Base-by-base conservation (phyloP, 495 filamentous ascomycete genomes). In the Trichoderma erinaceum region DNA sequence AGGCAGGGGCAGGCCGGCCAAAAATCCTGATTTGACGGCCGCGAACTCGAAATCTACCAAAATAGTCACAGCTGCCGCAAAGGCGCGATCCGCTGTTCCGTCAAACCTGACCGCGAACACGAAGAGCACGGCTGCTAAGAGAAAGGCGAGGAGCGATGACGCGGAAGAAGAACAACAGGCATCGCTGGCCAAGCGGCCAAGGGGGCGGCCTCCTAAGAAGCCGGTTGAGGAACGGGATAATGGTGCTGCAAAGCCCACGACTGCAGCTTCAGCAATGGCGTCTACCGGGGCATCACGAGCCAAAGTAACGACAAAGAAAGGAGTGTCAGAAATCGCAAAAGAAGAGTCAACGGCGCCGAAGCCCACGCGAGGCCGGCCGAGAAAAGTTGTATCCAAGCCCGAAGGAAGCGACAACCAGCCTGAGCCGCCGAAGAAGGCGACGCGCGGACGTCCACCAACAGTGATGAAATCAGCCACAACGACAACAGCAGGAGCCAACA, bases 1-100 rank as follows among this genome's bases (percentile, higher is more conserved):
- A 68, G 88, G 86, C 66, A 81, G 86, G 69, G 83, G 85, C 61
- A 78, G 85, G 69, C 84, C 82, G 65, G 83, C 85, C 80, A 63
- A 82, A 80, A 25, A 61, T 8, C 56, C 27, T 32, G 56, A 61
- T 70, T 77, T 74, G 64, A 74, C 72, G 56, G 70, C 77, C 46
- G 75, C 74, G n/a, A 71, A 77, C 66, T 69, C 76, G 16, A 80
- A 76, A 67, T 69, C 73, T 13, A 71, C 77, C 67, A 72, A 67
- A 66, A 71, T 75, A 21, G 70, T 75, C 27, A 76, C 76, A 65
- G 74, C 79, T 50, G 71, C 76, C 3, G 70, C 80, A 52, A 80
- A 78, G 69, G 74, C 81, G 63, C 81, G 76, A 71, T 64, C 78
- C 38, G 58, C 76, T 13, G 64, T 72, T 44, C 67, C 73, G 0